phyloP scores from a whole-genome alignment of 805 yeast species.

The Barnettozyma populi region DNA sequence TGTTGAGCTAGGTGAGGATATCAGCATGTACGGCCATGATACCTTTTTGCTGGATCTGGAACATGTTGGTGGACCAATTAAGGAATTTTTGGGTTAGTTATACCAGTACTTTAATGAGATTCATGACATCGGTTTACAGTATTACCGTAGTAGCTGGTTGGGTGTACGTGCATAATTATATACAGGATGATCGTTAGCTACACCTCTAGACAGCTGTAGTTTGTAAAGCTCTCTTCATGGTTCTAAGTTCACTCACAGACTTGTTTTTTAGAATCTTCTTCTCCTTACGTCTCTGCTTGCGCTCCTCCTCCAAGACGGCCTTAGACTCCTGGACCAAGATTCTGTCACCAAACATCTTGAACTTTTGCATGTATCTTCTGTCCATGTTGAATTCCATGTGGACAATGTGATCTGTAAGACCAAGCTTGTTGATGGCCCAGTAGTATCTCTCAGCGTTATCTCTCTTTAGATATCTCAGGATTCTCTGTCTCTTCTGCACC shows the following conservation, averaged over 20 bases:
- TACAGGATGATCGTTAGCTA: constrained; percentile 4
- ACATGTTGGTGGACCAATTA: constrained; percentile 74
- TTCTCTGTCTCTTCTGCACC: constrained; percentile 85
- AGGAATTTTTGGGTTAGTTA: constrained; percentile 44
- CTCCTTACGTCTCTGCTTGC: constrained; percentile 42
- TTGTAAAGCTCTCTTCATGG: constrained; percentile 22
- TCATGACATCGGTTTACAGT: neutral
- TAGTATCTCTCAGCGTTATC: constrained; percentile 77
- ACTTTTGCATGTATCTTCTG: constrained; percentile 71
- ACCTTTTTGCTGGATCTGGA: constrained; percentile 78
- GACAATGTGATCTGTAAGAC: constrained; percentile 75
- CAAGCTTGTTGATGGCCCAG: constrained; percentile 82
- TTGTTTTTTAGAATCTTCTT: constrained; percentile 33
- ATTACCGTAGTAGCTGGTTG: neutral
- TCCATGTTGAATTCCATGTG: constrained; percentile 78
- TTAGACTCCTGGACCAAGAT: constrained; percentile 53
- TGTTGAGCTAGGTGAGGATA: constrained; percentile 68
- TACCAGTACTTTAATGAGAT: neutral
- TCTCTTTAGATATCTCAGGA: constrained; percentile 75
- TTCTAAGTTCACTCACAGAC: constrained; percentile 22
- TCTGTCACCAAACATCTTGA: constrained; percentile 72
- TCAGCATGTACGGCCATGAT: constrained; percentile 86
- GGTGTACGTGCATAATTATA: neutral
- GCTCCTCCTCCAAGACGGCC: constrained; percentile 40
- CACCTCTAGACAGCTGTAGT: constrained; percentile 6